These are phyloP conservation scores for Schizochytrium sp. DNA, from an alignment of 108 stramenopile species.

Conservation along the genomic window DNA sequence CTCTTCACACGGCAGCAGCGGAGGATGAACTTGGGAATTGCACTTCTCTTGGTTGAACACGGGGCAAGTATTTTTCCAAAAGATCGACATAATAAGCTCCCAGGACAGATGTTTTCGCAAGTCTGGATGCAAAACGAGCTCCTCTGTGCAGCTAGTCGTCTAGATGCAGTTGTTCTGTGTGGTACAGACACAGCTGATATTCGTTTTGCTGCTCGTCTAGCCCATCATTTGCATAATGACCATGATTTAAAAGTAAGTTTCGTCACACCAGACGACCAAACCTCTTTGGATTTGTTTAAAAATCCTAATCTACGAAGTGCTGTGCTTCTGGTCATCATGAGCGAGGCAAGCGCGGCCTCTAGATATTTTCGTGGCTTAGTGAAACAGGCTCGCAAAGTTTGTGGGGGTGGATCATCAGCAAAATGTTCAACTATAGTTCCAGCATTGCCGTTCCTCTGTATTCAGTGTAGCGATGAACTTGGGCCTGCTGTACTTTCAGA, in stretches of 20 bases:
- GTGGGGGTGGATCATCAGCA: too few species aligned
- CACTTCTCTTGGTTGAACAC: conserved; percentile 1
- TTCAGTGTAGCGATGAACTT: too few species aligned
- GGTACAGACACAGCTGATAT: neutral
- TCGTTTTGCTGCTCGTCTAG: neutral
- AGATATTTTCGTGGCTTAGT: neutral
- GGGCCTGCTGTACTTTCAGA: too few species aligned
- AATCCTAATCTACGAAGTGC: neutral
- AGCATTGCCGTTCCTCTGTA: too few species aligned
- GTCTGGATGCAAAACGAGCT: neutral
- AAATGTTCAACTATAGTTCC: too few species aligned
- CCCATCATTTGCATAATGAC: neutral
- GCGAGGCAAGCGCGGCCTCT: neutral
- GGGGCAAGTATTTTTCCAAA: neutral
- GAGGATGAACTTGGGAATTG: neutral
- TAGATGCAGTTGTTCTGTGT: neutral
- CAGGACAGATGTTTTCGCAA: neutral
- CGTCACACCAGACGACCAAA: neutral
- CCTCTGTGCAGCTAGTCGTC: neutral
- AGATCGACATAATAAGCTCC: neutral
- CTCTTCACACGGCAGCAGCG: neutral
- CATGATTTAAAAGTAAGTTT: neutral
- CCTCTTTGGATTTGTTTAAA: neutral
- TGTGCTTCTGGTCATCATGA: neutral
- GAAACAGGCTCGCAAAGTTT: neutral